Percentiles rank a stretch among this genome's conserved stretches.
phyloP scores from a whole-genome alignment of 495 filamentous ascomycete genomes.

The Tuber indicum region DNA sequence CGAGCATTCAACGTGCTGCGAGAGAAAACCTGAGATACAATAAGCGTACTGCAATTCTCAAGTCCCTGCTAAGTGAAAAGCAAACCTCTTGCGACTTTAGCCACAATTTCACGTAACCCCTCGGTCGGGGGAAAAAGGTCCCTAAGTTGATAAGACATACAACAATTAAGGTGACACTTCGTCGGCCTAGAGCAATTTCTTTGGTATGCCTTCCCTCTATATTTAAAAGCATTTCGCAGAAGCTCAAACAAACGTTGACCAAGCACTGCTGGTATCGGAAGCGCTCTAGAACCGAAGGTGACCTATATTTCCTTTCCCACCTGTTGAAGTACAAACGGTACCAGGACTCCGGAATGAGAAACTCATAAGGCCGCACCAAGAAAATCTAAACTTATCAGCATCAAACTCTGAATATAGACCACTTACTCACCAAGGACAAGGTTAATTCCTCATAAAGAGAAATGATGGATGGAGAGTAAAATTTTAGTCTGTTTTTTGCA shows the following conservation, averaged over 20 bases:
- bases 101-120: constrained; percentile 8
- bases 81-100: constrained; percentile 17
- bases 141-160: constrained; percentile 18
- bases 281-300: constrained; percentile 7
- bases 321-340: neutral
- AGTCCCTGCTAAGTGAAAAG: no score
- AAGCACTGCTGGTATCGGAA: neutral
- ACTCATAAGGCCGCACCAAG: constrained; percentile 7
- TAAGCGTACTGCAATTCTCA: neutral
- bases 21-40: constrained; percentile 4
- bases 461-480: constrained; percentile 12
- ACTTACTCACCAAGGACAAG: constrained; percentile 4
- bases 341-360: constrained; percentile 15
- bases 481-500: neutral
- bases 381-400: constrained; percentile 5
- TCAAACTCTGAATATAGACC: neutral
- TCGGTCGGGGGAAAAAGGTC: neutral
- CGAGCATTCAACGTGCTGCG: neutral
- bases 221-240: constrained; percentile 10
- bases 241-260: neutral
- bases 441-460: constrained; percentile 14
- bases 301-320: neutral
- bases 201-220: constrained; percentile 3
- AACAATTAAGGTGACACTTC: constrained; percentile 12
- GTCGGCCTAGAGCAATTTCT: constrained; percentile 1